These are phyloP conservation scores for Backusella parvicylindrica DNA, from an alignment of 192 early-diverging fungal genomes.

Conservation along the genomic window DNA sequence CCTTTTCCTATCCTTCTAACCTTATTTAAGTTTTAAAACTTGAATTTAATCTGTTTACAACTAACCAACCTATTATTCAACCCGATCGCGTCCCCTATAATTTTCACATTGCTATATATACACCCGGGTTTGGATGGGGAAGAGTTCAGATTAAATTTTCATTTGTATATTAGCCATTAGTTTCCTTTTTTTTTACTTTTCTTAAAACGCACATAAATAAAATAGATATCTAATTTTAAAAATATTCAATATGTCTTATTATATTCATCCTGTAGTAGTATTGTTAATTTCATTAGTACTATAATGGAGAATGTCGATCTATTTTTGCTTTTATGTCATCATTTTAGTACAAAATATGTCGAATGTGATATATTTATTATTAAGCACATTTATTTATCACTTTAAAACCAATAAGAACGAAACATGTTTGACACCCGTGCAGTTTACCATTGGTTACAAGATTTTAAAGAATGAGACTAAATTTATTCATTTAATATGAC, in stretches of 20 bases:
- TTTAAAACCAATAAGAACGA: too few species aligned
- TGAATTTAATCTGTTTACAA: not conserved
- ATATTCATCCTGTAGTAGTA: not conserved
- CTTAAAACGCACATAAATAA: not conserved
- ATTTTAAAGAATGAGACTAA: too few species aligned
- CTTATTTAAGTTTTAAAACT: slow-evolving; percentile 5
- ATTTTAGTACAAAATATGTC: not conserved
- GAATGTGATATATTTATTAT: too few species aligned
- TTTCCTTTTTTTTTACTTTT: not conserved
- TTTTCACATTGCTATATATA: not conserved
- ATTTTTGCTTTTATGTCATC: not conserved
- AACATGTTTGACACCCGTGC: too few species aligned
- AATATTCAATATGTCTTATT: not conserved
- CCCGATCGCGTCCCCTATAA: not conserved
- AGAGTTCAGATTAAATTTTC: not conserved
- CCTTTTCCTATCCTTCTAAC: slow-evolving; percentile 90
- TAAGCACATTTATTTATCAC: too few species aligned
- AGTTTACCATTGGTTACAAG: too few species aligned
- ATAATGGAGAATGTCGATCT: not conserved
- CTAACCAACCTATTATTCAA: slow-evolving; percentile 1
- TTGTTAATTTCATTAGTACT: not conserved
- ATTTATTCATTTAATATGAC: too few species aligned
- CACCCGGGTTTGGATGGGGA: slow-evolving; percentile 5
- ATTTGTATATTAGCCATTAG: not conserved
- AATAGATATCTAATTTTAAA: not conserved